Percentiles rank a stretch among this genome's conserved stretches.
Evolutionary conservation across 228 moss, liverwort and hornwort genomes (phyloP).

Genomic region (Sphagnum fallax): DNA sequence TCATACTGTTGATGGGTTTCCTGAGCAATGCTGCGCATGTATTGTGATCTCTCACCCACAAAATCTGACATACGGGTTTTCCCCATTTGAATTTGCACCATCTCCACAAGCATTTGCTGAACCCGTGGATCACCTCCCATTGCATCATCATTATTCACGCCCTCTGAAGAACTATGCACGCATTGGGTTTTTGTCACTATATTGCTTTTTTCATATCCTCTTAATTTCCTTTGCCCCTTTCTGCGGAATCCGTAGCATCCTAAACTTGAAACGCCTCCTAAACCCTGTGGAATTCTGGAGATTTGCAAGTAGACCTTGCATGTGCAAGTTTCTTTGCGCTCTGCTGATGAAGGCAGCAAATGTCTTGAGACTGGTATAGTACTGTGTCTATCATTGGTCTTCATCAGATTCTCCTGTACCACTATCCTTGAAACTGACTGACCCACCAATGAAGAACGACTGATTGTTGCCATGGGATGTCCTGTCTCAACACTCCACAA

Average conservation of each 20-base stretch:
- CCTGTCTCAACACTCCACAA: too few species aligned
- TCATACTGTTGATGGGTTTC: slow-evolving; percentile 78
- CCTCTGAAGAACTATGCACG: slow-evolving; percentile 17
- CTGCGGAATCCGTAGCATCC: slow-evolving; percentile 13
- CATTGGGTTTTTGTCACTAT: slow-evolving; percentile 15
- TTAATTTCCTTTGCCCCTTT: slow-evolving; percentile 20
- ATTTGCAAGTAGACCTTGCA: slow-evolving; percentile 14
- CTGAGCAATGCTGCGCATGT: slow-evolving; percentile 84
- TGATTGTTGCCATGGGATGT: slow-evolving; percentile 18
- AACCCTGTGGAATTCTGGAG: slow-evolving; percentile 28
- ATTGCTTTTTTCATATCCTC: slow-evolving; percentile 8
- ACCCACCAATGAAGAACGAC: slow-evolving; percentile 16
- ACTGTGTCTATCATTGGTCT: slow-evolving; percentile 4
- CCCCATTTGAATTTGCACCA: slow-evolving; percentile 87
- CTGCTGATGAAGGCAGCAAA: slow-evolving; percentile 4
- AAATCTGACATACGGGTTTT: slow-evolving; percentile 78
- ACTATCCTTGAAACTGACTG: slow-evolving; percentile 9
- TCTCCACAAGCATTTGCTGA: slow-evolving; percentile 86
- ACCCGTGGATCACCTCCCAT: slow-evolving; percentile 66
- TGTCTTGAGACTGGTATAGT: neutral
- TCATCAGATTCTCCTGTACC: slow-evolving; percentile 7
- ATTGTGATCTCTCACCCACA: slow-evolving; percentile 78
- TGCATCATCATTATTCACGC: slow-evolving; percentile 35
- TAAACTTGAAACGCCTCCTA: slow-evolving; percentile 17
- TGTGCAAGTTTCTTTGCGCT: slow-evolving; percentile 7